Evolutionary conservation across 352 stramenopile genomes (phyloP).

Genomic region (Globisporangium paroecandrum): DNA sequence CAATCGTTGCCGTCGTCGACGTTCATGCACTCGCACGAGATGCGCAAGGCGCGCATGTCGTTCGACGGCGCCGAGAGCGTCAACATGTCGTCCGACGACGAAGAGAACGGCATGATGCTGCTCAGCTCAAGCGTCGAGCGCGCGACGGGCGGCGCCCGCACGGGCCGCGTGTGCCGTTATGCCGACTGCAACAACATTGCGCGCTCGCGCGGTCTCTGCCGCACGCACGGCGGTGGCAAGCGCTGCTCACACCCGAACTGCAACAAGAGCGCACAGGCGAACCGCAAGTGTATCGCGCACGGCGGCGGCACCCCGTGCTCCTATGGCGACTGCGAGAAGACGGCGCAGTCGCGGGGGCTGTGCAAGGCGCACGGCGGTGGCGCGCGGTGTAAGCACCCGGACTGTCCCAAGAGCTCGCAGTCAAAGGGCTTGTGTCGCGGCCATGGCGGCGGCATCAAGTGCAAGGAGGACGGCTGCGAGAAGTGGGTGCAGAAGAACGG

Average conservation of each 20-base stretch:
- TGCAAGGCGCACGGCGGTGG: slow-evolving; percentile 85
- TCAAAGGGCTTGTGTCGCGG: slow-evolving; percentile 79
- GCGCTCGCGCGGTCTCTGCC: slow-evolving; percentile 69
- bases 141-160: slow-evolving; percentile 32
- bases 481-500: slow-evolving; percentile 90
- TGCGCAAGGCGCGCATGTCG: slow-evolving; percentile 42
- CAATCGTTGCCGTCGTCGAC: slow-evolving; percentile 70
- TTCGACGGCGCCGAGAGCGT: slow-evolving; percentile 59
- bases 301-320: slow-evolving; percentile 81
- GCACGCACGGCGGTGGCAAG: slow-evolving; percentile 75
- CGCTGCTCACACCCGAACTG: slow-evolving; percentile 78
- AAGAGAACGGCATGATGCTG: slow-evolving; percentile 63
- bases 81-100: slow-evolving; percentile 65
- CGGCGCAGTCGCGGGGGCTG: slow-evolving; percentile 74
- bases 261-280: slow-evolving; percentile 86
- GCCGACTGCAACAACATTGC: slow-evolving; percentile 86
- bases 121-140: slow-evolving; percentile 70
- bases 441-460: slow-evolving; percentile 84
- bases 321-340: slow-evolving; percentile 85
- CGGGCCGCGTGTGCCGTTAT: slow-evolving; percentile 73
- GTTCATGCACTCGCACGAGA: slow-evolving; percentile 51
- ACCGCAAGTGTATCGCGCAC: slow-evolving; percentile 87
- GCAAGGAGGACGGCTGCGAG: slow-evolving; percentile 81
- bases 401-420: slow-evolving; percentile 85
- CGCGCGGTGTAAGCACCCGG: slow-evolving; percentile 78